Conservation (phyloP, 345 rosid species). For the Barbarea vulgaris region DNA sequence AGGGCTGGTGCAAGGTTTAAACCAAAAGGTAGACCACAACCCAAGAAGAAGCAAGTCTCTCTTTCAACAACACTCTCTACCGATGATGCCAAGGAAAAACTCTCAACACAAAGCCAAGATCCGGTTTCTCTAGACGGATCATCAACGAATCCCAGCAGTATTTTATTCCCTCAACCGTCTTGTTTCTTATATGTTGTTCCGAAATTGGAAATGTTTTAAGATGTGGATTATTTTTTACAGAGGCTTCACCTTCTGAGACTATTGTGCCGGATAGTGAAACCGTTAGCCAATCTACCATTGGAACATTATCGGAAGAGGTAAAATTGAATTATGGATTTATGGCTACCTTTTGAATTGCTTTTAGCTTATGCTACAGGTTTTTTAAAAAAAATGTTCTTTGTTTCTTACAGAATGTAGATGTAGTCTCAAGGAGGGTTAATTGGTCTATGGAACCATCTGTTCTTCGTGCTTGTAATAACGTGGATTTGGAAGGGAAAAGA, state of each 20-base stretch:
- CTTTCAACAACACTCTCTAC: constrained; percentile 20
- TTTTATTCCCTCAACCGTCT: constrained; percentile 15
- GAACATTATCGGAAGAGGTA: constrained; percentile 26
- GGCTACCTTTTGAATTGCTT: background rate
- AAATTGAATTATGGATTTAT: background rate
- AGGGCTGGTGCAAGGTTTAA: constrained; percentile 42
- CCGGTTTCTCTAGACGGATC: constrained; percentile 4
- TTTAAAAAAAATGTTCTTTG: background rate
- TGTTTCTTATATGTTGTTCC: background rate
- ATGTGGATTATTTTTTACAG: constrained; percentile 2
- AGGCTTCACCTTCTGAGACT: constrained; percentile 24
- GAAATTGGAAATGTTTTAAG: background rate
- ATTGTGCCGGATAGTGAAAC: constrained; percentile 6
- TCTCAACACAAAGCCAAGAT: constrained; percentile 4
- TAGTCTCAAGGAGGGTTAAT: background rate
- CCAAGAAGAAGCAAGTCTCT: constrained; percentile 31
- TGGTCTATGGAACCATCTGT: background rate
- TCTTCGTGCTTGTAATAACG: constrained; percentile 28
- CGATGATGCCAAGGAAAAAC: background rate
- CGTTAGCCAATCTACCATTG: constrained; percentile 5
- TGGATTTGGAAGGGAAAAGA: background rate
- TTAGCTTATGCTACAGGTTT: background rate
- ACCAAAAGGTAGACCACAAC: constrained; percentile 41
- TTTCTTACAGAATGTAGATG: constrained; percentile 32
- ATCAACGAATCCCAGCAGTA: constrained; percentile 12